These are phyloP conservation scores for Bacidia rubella DNA, from an alignment of 495 filamentous ascomycete genomes.

Conservation along the genomic window DNA sequence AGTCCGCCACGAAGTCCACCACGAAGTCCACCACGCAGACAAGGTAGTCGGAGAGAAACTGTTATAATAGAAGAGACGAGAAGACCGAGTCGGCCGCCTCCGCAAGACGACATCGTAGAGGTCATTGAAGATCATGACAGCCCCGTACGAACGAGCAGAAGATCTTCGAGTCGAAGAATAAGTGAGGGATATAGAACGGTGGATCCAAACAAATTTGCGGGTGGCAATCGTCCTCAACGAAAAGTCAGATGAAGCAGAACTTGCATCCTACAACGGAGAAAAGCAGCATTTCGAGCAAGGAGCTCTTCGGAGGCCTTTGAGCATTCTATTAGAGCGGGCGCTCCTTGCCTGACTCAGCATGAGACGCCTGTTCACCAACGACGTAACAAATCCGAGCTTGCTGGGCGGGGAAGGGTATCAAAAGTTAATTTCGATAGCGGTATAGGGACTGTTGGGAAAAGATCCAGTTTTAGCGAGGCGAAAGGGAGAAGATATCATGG, in stretches of 20 bases:
- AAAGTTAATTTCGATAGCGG: no score
- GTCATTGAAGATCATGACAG: conserved; percentile 26
- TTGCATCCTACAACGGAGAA: neutral
- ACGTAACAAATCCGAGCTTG: no score
- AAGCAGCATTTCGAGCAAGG: neutral
- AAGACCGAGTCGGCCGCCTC: conserved; percentile 13
- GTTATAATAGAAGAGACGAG: conserved; percentile 20
- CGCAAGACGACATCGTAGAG: conserved; percentile 25
- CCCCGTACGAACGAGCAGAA: conserved; percentile 12
- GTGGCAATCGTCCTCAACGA: conserved; percentile 21
- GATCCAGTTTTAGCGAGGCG: neutral
- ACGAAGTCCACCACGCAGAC: conserved; percentile 21
- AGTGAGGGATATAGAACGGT: conserved; percentile 20
- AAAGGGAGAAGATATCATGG: neutral
- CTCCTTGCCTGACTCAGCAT: neutral
- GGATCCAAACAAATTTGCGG: conserved; percentile 25
- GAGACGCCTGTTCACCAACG: neutral
- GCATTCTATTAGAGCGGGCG: neutral
- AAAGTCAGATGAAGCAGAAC: conserved; percentile 19
- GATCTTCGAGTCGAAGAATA: conserved; percentile 10
- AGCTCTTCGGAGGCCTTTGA: neutral
- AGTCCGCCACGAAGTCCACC: conserved; percentile 4
- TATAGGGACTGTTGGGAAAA: neutral
- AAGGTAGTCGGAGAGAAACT: conserved; percentile 14
- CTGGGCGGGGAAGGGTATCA: no score